A percentile compares a stretch with the other conserved stretches of the same genome.
These are phyloP conservation scores for Verticillium longisporum DNA, from an alignment of 2,329 filamentous ascomycete genomes.

Conservation along the genomic window DNA sequence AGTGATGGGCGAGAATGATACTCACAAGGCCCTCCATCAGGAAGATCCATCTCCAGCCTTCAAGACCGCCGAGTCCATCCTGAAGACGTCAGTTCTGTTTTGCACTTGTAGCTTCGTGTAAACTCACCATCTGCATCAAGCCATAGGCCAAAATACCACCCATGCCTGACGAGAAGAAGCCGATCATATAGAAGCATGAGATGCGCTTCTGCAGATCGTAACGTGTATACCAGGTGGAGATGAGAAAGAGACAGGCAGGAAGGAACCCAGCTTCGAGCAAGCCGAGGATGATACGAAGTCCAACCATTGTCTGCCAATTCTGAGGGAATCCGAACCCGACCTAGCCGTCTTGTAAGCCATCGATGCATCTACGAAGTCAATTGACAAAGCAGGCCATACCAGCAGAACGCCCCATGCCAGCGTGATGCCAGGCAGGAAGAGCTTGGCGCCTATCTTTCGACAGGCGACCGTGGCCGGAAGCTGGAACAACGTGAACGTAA, in stretches of 20 bases:
- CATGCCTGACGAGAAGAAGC: conserved; percentile 14
- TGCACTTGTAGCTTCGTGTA: no score
- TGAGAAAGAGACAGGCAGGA: conserved; percentile 48
- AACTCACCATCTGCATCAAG: conserved; percentile 21
- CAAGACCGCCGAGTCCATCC: conserved; percentile 46
- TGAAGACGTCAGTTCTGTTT: conserved; percentile 17
- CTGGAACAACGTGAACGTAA: conserved; percentile 13
- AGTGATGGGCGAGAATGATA: not conserved
- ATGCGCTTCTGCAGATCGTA: conserved; percentile 56
- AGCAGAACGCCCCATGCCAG: conserved; percentile 12
- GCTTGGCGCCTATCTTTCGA: conserved; percentile 12
- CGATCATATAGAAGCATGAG: conserved; percentile 17
- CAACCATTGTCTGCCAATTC: conserved; percentile 1
- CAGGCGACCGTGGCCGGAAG: conserved; percentile 10
- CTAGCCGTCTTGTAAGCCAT: conserved; percentile 10
- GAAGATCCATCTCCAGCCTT: conserved; percentile 56
- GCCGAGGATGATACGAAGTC: conserved; percentile 11
- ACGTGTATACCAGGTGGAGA: conserved; percentile 62
- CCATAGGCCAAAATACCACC: conserved; percentile 13
- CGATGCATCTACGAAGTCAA: conserved; percentile 2
- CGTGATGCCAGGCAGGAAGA: conserved; percentile 12
- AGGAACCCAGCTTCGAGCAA: conserved; percentile 28
- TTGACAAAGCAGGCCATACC: not conserved
- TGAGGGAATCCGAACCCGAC: conserved; percentile 5
- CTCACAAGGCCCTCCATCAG: conserved; percentile 60